Percentiles rank a stretch among this genome's conserved stretches.
These are phyloP conservation scores for Akanthomyces dipterigenus DNA, from an alignment of 2,329 filamentous ascomycete genomes.

Conservation along the genomic window DNA sequence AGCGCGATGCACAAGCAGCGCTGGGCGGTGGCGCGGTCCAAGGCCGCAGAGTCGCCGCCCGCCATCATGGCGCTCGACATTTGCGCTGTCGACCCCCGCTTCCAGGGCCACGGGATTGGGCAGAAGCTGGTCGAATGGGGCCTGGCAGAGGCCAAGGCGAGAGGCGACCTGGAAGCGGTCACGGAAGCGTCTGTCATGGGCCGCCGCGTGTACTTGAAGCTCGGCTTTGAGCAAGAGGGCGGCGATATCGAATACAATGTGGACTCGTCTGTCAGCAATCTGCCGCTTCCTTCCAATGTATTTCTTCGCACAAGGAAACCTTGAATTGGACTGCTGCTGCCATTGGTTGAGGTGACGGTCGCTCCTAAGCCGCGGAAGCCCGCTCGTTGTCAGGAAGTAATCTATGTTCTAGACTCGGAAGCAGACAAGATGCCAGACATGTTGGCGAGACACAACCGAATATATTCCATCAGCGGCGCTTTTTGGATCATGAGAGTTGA, in stretches of 20 bases:
- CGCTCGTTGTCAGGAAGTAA: too few species aligned
- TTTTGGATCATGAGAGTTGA: too few species aligned
- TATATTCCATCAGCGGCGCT: too few species aligned
- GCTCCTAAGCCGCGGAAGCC: too few species aligned
- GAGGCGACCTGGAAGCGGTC: conserved; percentile 35
- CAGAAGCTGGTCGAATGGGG: conserved; percentile 41
- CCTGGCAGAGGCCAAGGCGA: conserved; percentile 32
- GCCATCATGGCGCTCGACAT: conserved; percentile 44
- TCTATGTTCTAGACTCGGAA: too few species aligned
- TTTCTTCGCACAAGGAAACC: conserved; percentile 36
- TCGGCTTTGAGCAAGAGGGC: conserved; percentile 38
- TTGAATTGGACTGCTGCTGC: background rate
- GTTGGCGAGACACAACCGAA: too few species aligned
- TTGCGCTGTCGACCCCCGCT: conserved; percentile 46
- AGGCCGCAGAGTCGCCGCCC: conserved; percentile 30
- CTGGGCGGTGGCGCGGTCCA: conserved; percentile 34
- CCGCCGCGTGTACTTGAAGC: conserved; percentile 35
- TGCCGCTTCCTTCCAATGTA: conserved; percentile 35
- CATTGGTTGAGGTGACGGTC: too few species aligned
- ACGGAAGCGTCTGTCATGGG: conserved; percentile 45
- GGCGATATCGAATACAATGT: conserved; percentile 36
- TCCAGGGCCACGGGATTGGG: conserved; percentile 44
- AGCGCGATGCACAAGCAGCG: conserved; percentile 37
- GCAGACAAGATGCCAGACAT: too few species aligned
- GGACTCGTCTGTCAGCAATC: conserved; percentile 32